These are phyloP conservation scores for Ogataea allantospora DNA, from an alignment of 805 yeast genomes.

Conservation along the genomic window DNA sequence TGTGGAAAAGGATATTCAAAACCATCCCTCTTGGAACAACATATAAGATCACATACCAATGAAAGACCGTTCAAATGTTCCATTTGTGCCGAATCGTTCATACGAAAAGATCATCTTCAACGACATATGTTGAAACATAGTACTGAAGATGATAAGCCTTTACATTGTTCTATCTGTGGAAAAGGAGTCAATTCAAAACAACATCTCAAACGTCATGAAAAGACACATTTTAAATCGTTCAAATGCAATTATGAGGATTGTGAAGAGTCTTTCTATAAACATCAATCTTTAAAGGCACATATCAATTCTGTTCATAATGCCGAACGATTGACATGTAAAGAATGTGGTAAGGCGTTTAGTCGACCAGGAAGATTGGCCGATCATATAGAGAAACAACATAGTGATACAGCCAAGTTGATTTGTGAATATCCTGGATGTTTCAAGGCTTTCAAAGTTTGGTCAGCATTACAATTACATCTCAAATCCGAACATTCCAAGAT, in stretches of 20 bases:
- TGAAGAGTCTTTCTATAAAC: slow-evolving; percentile 64
- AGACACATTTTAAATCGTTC: slow-evolving; percentile 71
- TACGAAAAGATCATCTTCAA: slow-evolving; percentile 74
- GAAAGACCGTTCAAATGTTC: slow-evolving; percentile 75
- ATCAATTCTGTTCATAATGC: slow-evolving; percentile 57
- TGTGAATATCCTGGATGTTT: slow-evolving; percentile 66
- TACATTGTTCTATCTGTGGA: slow-evolving; percentile 68
- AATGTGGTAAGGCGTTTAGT: slow-evolving; percentile 63
- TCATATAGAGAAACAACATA: slow-evolving; percentile 68
- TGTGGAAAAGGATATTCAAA: slow-evolving; percentile 78
- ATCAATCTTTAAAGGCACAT: slow-evolving; percentile 75
- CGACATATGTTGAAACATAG: slow-evolving; percentile 72
- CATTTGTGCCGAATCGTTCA: slow-evolving; percentile 63
- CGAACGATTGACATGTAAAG: slow-evolving; percentile 51
- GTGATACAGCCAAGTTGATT: slow-evolving; percentile 44
- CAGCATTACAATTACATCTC: slow-evolving; percentile 67
- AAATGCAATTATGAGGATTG: slow-evolving; percentile 64
- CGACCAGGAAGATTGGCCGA: slow-evolving; percentile 63
- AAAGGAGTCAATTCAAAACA: slow-evolving; percentile 81
- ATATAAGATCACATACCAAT: slow-evolving; percentile 70
- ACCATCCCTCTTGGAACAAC: slow-evolving; percentile 83
- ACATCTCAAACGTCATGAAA: slow-evolving; percentile 79
- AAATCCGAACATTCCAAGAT: slow-evolving; percentile 72
- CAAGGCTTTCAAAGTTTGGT: slow-evolving; percentile 64
- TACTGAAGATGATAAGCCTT: slow-evolving; percentile 56